Evolutionary conservation across 208 protist genomes (phyloP).

Genomic region (Spongospora subterranea): DNA sequence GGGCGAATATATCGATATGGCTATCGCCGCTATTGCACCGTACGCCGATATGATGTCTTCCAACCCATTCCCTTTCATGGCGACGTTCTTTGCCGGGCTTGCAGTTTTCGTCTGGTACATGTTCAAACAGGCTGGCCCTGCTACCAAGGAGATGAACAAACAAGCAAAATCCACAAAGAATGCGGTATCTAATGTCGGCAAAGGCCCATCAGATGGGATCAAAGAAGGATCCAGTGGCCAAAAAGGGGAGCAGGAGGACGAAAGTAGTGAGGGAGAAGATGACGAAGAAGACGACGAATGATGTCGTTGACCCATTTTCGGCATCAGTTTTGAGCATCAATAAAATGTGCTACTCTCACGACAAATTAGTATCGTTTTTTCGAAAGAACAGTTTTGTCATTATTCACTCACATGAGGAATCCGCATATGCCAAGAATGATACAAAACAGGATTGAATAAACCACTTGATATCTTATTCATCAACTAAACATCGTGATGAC

Average conservation of each 20-base stretch:
- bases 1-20: neutral
- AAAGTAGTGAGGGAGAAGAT: slow-evolving; percentile 3
- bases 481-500: too few relatives aligned
- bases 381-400: too few relatives aligned
- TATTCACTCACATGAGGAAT: too few relatives aligned
- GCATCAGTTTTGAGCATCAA: too few relatives aligned
- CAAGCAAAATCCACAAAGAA: neutral
- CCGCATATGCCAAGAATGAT: too few relatives aligned
- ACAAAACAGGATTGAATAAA: too few relatives aligned
- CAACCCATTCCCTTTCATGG: neutral
- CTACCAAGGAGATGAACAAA: neutral
- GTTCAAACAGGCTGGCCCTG: slow-evolving; percentile 7
- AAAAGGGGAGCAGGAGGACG: neutral
- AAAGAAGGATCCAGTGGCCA: neutral
- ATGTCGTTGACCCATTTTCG: neutral
- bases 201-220: neutral
- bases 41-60: neutral
- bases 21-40: neutral
- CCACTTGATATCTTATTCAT: too few relatives aligned
- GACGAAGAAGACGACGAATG: slow-evolving; percentile 21
- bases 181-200: neutral
- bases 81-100: slow-evolving; percentile 11
- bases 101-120: neutral
- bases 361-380: too few relatives aligned
- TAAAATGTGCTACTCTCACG: too few relatives aligned